Base-by-base conservation (phyloP, 139 green algal species). In the Picocystis salinarum region DNA sequence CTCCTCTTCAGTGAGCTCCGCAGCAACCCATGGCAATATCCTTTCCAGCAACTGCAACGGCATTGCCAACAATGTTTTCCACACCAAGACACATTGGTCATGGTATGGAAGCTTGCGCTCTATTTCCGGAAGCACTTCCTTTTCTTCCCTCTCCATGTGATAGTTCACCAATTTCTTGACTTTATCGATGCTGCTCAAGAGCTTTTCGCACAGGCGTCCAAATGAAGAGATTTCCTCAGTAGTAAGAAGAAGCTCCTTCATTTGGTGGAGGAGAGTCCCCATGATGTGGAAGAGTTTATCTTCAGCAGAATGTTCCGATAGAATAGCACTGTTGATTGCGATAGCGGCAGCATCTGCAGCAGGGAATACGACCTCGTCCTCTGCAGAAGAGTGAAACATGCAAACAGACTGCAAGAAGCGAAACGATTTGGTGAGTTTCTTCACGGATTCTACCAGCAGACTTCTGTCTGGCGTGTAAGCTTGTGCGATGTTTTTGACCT, bases 301-400 rank as follows among this genome's bases (percentile, higher is more conserved):
- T n/a, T n/a, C n/a, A n/a, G n/a, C n/a, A n/a, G n/a, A n/a, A n/a
- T n/a, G n/a, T n/a, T n/a, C n/a, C n/a, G n/a, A n/a, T n/a, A n/a
- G n/a, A n/a, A n/a, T n/a, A n/a, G n/a, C n/a, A n/a, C n/a, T n/a
- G n/a, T n/a, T n/a, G n/a, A n/a, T n/a, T n/a, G n/a, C n/a, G n/a
- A n/a, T n/a, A n/a, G n/a, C 34, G 23, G n/a, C 34, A 28, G 34
- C 47, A 36, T n/a, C 54, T 30, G 85, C 53, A 19, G 73, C 80
- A 10, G 79, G 76, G 33, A 90, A 82, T 36, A 92, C 58, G 13
- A 92, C 69, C 28, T 93, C 75, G 46, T 95, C 79, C 58, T 95
- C 85, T 12, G 66, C 77, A 7, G 76, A 56, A 5, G 64, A 76
- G 70, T 92, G 80, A 62, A 85, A 92, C 40, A 67, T 54, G 64